Evolutionary conservation across 106 monocot species (phyloP).

Genomic region (Vanilla planifolia): DNA sequence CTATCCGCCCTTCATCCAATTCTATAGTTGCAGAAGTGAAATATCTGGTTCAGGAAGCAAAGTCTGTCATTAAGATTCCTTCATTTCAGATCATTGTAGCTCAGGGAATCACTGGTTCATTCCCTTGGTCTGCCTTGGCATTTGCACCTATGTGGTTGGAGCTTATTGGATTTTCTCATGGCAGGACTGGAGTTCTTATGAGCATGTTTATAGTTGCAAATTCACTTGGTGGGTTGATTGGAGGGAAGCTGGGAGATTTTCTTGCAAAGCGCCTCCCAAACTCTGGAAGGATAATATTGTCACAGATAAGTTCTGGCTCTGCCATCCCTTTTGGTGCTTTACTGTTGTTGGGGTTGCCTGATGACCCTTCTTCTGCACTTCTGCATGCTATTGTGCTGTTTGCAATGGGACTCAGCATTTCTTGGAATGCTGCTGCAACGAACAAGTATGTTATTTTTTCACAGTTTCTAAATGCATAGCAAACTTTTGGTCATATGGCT

Average conservation of each 20-base stretch:
- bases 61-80: conserved; percentile 61
- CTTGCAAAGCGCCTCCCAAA: conserved; percentile 55
- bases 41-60: conserved; percentile 54
- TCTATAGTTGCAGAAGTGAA: conserved; percentile 37
- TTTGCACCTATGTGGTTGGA: conserved; percentile 93
- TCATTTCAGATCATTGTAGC: conserved; percentile 92
- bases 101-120: conserved; percentile 84
- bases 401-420: conserved; percentile 79
- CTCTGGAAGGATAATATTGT: conserved; percentile 78
- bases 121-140: conserved; percentile 87
- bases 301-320: conserved; percentile 82
- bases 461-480: neutral
- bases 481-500: neutral
- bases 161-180: conserved; percentile 84
- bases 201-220: conserved; percentile 42
- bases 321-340: conserved; percentile 76
- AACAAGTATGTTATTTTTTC: conserved; percentile 59
- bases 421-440: conserved; percentile 90
- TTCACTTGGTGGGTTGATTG: conserved; percentile 67
- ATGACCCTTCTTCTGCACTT: conserved; percentile 49
- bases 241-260: conserved; percentile 82
- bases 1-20: conserved; percentile 1
- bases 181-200: conserved; percentile 52
- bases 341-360: conserved; percentile 59
- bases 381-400: conserved; percentile 53